Conservation (phyloP, 352 stramenopile species). For the Globisporangium nunn region DNA sequence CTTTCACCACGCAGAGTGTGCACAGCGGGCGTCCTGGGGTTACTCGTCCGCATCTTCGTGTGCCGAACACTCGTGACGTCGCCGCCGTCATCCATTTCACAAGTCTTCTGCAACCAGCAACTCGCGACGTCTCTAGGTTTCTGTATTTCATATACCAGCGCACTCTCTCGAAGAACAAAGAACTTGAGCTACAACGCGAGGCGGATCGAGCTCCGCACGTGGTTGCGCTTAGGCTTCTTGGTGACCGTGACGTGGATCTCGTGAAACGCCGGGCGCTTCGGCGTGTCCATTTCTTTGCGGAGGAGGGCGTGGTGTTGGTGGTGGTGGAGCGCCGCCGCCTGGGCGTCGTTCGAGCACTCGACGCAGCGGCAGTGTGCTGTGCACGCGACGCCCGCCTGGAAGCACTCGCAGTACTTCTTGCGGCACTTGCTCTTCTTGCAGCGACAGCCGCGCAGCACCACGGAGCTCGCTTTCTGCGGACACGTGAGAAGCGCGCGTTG, state of each 20-base stretch:
- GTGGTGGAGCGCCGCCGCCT: constrained; percentile 10
- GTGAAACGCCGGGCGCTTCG: constrained; percentile 28
- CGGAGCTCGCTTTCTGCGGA: constrained; percentile 55
- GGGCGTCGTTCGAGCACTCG: constrained; percentile 90
- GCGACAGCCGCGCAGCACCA: constrained; percentile 85
- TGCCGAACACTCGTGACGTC: too few relatives aligned
- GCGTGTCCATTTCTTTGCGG: constrained; percentile 17
- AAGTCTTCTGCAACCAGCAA: too few relatives aligned
- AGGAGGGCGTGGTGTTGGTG: constrained; percentile 11
- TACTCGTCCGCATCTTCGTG: too few relatives aligned
- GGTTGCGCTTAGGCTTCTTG: constrained; percentile 60
- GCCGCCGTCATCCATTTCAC: too few relatives aligned
- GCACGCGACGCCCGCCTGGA: constrained; percentile 89
- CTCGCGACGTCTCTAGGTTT: too few relatives aligned
- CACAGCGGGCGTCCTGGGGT: too few relatives aligned
- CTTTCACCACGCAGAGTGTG: too few relatives aligned
- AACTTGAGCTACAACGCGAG: constrained; percentile 14
- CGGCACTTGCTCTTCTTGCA: constrained; percentile 97
- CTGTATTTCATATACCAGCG: too few relatives aligned
- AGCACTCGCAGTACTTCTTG: constrained; percentile 99
- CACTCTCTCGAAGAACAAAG: background rate
- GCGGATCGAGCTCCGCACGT: constrained; percentile 48
- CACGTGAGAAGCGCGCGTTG: background rate
- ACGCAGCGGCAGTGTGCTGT: constrained; percentile 91
- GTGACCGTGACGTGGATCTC: constrained; percentile 60